These are phyloP conservation scores for Orbilia blumenaviensis DNA, from an alignment of 2,329 filamentous ascomycete genomes.

Conservation along the genomic window DNA sequence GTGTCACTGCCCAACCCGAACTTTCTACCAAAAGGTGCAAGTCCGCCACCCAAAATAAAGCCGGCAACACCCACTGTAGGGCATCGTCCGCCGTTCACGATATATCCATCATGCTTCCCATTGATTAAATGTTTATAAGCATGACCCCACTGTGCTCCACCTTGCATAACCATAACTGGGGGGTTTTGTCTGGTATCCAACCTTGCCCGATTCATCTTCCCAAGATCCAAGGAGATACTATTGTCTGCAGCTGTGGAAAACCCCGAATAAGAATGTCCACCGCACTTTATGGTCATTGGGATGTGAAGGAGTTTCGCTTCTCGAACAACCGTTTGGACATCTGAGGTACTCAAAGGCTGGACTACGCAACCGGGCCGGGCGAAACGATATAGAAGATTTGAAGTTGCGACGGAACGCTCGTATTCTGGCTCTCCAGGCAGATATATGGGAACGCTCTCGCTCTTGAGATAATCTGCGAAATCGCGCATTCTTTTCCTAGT, in stretches of 20 bases:
- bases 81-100: constrained; percentile 60
- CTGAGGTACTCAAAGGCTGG: constrained; percentile 50
- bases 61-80: constrained; percentile 62
- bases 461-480: not conserved
- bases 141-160: constrained; percentile 59
- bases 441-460: constrained; percentile 7
- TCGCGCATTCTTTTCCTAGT: not conserved
- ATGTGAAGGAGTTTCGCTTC: constrained; percentile 37
- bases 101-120: constrained; percentile 52
- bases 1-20: constrained; percentile 61
- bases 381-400: constrained; percentile 59
- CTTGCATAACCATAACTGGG: constrained; percentile 56
- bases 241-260: constrained; percentile 58
- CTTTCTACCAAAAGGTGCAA: constrained; percentile 60
- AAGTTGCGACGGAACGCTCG: constrained; percentile 56
- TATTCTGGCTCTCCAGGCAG: constrained; percentile 52
- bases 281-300: constrained; percentile 58
- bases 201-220: constrained; percentile 58
- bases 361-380: constrained; percentile 57
- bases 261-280: constrained; percentile 59
- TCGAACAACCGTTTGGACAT: constrained; percentile 55
- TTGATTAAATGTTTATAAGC: constrained; percentile 59
- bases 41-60: constrained; percentile 61
- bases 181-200: constrained; percentile 53
- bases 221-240: constrained; percentile 59